Conservation (phyloP, 768 basidiomycete genomes). For the Mycena venus region DNA sequence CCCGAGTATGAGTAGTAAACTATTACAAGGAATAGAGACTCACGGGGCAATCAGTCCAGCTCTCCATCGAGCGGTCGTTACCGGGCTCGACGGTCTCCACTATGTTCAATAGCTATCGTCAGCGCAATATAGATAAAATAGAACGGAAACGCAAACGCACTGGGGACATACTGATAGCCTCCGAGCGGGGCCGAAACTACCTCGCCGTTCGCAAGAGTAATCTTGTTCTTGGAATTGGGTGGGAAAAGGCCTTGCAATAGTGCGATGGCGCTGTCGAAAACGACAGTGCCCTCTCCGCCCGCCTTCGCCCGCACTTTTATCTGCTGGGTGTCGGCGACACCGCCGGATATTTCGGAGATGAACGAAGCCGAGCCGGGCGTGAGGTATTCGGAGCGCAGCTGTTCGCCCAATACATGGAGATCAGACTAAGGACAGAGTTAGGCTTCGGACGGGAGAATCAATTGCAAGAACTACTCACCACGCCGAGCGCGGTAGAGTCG, state of each 20-base stretch:
- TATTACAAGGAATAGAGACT: conserved; percentile 19
- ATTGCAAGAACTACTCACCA: conserved; percentile 7
- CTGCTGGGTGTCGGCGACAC: conserved; percentile 81
- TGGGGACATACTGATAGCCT: conserved; percentile 90
- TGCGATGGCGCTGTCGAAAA: conserved; percentile 89
- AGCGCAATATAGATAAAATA: background rate
- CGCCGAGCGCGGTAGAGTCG: conserved; percentile 34
- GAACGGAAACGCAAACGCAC: conserved; percentile 47
- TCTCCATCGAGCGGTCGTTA: conserved; percentile 87
- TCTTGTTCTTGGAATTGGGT: conserved; percentile 78
- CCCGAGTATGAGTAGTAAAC: background rate
- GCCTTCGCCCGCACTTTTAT: conserved; percentile 86
- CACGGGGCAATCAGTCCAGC: conserved; percentile 75
- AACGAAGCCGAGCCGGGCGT: conserved; percentile 74
- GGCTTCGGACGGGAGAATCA: too few relatives aligned
- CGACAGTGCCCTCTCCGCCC: conserved; percentile 86
- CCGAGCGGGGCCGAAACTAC: conserved; percentile 79
- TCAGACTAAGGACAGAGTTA: conserved; percentile 60
- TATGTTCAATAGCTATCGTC: conserved; percentile 35
- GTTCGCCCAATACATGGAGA: conserved; percentile 72
- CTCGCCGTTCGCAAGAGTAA: conserved; percentile 83
- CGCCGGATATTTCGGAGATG: conserved; percentile 73
- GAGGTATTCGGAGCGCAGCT: conserved; percentile 78
- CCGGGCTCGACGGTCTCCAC: conserved; percentile 89
- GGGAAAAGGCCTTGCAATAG: conserved; percentile 91